Base-by-base conservation (phyloP, 176 grass and related monocot genomes). In the Lolium perenne region DNA sequence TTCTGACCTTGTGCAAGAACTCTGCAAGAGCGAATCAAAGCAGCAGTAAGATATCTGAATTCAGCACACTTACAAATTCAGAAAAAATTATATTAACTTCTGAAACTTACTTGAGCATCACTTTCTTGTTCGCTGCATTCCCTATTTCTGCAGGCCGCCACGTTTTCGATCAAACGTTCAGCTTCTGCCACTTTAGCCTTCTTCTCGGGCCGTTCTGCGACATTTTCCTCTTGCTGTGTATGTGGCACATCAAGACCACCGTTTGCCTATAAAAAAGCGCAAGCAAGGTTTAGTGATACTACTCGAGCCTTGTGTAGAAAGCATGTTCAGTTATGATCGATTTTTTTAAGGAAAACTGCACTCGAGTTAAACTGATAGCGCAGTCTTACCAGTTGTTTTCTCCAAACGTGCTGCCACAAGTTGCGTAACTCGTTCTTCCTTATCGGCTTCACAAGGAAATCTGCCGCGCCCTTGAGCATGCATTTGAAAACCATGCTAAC, bases 351-450 rank as follows among this genome's bases (percentile, higher is more conserved):
- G 21, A 14, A 67, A 70, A 89, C 17, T 57, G 54, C 22, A 89
- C 16, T 59, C 22, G 81, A 48, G 21, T 70, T 47, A 17, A 78
- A 74, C 73, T 29, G 21, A 81, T 75, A 74, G 46, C 10, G 46
- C 13, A 45, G 35, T 41, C 89, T 60, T 93, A 99, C 97, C 55
- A 99, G 64, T 80, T 99, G 94, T 77, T 92, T 94, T 91, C 97
- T 96, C 97, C 97, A 99, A 77, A 97, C 97, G 49, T 99, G 97
- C 80, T 99, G 97, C 97, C 97, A 99, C 48, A 99, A 81, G 82
- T 99, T 99, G 77, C 89, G 80, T 68, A 99, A 35, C 78, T 99
- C 97, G 43, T 99, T 99, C 78, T 94, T 99, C n/a, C 97, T 81
- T 77, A 99, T 88, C 5, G 97, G 97, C 85, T 99, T 99, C 43